Conservation (phyloP, 1,284 basidiomycete species). For the Ganoderma sinense region DNA sequence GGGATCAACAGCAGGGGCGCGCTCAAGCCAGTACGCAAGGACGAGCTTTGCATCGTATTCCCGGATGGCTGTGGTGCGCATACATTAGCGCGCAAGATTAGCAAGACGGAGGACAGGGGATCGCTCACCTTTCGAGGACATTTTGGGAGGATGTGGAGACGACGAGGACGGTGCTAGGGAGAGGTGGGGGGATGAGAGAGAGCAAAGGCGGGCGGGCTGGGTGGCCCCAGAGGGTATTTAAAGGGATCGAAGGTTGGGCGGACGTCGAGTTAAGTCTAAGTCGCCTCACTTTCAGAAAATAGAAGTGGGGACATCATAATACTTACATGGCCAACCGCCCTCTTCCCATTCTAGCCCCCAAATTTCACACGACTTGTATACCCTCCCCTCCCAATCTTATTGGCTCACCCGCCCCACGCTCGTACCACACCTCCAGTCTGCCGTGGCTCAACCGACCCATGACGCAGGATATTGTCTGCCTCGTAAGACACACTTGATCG, state of each 20-base stretch:
- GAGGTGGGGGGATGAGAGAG: slow-evolving; percentile 17
- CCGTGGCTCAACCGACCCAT: neutral
- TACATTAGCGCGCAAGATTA: slow-evolving; percentile 6
- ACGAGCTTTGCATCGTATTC: slow-evolving; percentile 96
- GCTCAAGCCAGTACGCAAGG: slow-evolving; percentile 92
- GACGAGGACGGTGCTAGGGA: slow-evolving; percentile 10
- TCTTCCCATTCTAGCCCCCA: slow-evolving; percentile 26
- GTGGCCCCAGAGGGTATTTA: slow-evolving; percentile 27
- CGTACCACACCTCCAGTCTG: slow-evolving; percentile 17
- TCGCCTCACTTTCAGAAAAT: slow-evolving; percentile 35
- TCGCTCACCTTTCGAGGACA: slow-evolving; percentile 45
- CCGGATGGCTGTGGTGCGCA: slow-evolving; percentile 72
- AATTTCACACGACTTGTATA: slow-evolving; percentile 31
- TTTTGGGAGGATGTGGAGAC: slow-evolving; percentile 30
- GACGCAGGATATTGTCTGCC: neutral
- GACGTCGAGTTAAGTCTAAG: slow-evolving; percentile 16
- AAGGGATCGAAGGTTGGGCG: slow-evolving; percentile 25
- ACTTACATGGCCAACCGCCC: slow-evolving; percentile 14
- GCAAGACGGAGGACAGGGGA: slow-evolving; percentile 4
- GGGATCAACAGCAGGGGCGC: slow-evolving; percentile 72
- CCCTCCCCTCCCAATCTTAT: slow-evolving; percentile 13
- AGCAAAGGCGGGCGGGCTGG: slow-evolving; percentile 10
- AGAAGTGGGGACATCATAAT: slow-evolving; percentile 32
- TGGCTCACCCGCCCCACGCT: slow-evolving; percentile 18
- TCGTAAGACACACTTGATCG: slow-evolving; percentile 2